Evolutionary conservation across 2,329 filamentous ascomycete genomes (phyloP).

Genomic region (Colletotrichum scovillei): DNA sequence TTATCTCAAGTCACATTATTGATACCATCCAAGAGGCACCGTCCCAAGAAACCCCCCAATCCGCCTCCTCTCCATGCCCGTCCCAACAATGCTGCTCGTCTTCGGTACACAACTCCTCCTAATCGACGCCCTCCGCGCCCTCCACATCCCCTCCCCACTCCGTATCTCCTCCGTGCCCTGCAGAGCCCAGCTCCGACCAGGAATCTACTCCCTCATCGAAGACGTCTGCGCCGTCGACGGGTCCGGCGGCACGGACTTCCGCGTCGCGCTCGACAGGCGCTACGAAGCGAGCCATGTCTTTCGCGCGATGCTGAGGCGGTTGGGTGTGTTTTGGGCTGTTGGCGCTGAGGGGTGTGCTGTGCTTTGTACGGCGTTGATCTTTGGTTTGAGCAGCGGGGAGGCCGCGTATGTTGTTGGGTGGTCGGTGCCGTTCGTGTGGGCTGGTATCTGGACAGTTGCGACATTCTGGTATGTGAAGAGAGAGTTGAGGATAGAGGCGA

Average conservation of each 20-base stretch:
- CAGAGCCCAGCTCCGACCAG: conserved; percentile 61
- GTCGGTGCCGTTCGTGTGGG: conserved; percentile 41
- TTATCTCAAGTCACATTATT: neutral
- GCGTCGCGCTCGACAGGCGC: conserved; percentile 60
- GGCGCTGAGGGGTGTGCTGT: conserved; percentile 39
- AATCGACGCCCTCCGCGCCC: conserved; percentile 58
- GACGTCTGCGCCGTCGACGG: conserved; percentile 65
- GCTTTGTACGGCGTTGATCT: conserved; percentile 40
- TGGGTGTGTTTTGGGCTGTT: conserved; percentile 63
- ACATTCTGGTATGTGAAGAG: conserved; percentile 42
- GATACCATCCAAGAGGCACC: conserved; percentile 29
- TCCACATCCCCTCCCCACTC: conserved; percentile 56
- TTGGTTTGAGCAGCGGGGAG: conserved; percentile 37
- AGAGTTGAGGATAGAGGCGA: conserved; percentile 41
- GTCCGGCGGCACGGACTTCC: conserved; percentile 61
- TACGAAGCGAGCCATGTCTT: conserved; percentile 65
- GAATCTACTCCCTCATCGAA: conserved; percentile 65
- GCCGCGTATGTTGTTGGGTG: conserved; percentile 40
- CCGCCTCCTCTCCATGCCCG: conserved; percentile 63
- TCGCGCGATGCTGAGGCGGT: conserved; percentile 61
- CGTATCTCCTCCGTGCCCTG: conserved; percentile 63
- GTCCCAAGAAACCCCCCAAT: conserved; percentile 47
- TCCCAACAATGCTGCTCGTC: conserved; percentile 61
- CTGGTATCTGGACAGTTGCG: conserved; percentile 38
- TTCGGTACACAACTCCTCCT: conserved; percentile 62